Conservation (phyloP, 305 asterid genomes). For the Fraxinus latifolia region DNA sequence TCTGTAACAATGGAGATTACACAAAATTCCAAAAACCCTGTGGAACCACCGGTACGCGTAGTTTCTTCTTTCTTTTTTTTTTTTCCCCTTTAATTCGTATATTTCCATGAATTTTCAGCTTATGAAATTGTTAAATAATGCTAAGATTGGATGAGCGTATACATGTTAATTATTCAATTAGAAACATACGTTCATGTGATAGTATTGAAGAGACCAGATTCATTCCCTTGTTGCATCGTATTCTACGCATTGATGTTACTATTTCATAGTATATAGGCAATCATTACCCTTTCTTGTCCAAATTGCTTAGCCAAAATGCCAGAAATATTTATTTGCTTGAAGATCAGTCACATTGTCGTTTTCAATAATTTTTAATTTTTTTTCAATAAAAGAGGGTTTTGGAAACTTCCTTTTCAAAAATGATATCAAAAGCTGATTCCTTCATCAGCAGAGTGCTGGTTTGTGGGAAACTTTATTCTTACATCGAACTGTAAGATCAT, state of each 20-base stretch:
- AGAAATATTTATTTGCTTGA: neutral
- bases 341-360: neutral
- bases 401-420: neutral
- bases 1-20: constrained; percentile 32
- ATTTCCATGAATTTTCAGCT: neutral
- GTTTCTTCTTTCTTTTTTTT: neutral
- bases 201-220: neutral
- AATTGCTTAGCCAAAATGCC: neutral
- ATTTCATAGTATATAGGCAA: neutral
- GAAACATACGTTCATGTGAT: neutral
- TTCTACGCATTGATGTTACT: neutral
- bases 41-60: constrained; percentile 26
- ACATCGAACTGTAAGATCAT: neutral
- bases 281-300: neutral
- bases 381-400: neutral
- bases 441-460: neutral
- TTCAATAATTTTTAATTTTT: neutral
- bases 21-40: constrained; percentile 17
- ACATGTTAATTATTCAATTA: neutral
- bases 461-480: neutral
- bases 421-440: neutral
- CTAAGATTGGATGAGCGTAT: neutral
- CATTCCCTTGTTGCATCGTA: neutral
- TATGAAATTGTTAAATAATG: neutral
- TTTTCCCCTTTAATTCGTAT: neutral